A percentile compares a stretch with the other conserved stretches of the same genome.
Evolutionary conservation across 192 early-diverging fungal genomes (phyloP).

Genomic region (Podila horticola): DNA sequence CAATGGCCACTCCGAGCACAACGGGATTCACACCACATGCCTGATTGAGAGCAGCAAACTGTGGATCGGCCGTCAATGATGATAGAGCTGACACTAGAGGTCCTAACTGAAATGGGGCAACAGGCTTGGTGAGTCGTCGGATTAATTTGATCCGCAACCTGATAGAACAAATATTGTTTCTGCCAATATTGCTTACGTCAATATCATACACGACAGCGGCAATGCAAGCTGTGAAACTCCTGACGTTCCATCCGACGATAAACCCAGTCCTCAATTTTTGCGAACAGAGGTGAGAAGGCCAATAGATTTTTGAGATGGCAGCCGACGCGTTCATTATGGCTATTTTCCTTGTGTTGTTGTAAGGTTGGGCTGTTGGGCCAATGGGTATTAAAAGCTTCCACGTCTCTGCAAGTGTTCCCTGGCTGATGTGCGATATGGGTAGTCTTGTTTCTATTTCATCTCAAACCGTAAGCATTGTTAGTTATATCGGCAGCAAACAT

Average conservation of each 20-base stretch:
- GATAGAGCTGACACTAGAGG: slow-evolving; percentile 27
- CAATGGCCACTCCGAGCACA: slow-evolving; percentile 39
- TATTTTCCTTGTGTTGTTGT: background rate
- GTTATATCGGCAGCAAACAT: background rate
- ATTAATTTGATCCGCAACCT: background rate
- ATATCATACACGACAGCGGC: slow-evolving; percentile 59
- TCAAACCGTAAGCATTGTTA: background rate
- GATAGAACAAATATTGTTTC: no score
- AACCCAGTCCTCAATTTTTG: slow-evolving; percentile 55
- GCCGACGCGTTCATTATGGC: slow-evolving; percentile 44
- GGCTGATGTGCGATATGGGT: slow-evolving; percentile 59
- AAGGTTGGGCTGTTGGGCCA: background rate
- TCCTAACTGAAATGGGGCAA: slow-evolving; percentile 13
- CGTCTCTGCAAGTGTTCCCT: slow-evolving; percentile 58
- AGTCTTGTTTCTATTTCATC: slow-evolving; percentile 50
- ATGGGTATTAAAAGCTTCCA: slow-evolving; percentile 47
- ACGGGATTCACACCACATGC: slow-evolving; percentile 38
- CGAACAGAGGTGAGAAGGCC: slow-evolving; percentile 64
- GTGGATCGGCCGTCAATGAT: slow-evolving; percentile 29
- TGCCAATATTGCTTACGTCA: slow-evolving; percentile 39
- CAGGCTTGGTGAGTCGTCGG: background rate
- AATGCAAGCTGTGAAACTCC: slow-evolving; percentile 59
- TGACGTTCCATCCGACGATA: slow-evolving; percentile 64
- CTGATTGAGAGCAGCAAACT: slow-evolving; percentile 27
- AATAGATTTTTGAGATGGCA: slow-evolving; percentile 60